phyloP scores from a whole-genome alignment of 1,284 basidiomycete species.

The Uromyces viciae-fabae region DNA sequence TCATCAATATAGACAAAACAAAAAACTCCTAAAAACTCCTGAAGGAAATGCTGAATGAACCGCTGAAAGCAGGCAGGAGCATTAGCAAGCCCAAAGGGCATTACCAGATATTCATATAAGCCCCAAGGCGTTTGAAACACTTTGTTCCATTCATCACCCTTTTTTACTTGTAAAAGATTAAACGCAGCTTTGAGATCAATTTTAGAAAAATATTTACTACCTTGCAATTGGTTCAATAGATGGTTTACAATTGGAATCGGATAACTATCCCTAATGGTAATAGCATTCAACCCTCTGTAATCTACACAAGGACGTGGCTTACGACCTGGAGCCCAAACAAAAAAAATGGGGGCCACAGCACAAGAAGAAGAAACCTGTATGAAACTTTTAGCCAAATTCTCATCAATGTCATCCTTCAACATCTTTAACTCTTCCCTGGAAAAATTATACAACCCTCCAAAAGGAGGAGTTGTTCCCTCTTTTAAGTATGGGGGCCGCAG shows the following conservation, averaged over 20 bases:
- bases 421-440: too few species aligned
- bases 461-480: too few species aligned
- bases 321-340: too few species aligned
- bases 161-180: not conserved
- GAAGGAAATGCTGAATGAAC: slow-evolving; percentile 12
- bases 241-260: not conserved
- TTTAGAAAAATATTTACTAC: not conserved
- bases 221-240: not conserved
- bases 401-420: too few species aligned
- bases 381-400: too few species aligned
- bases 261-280: too few species aligned
- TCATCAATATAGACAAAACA: slow-evolving; percentile 33
- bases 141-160: not conserved
- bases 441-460: too few species aligned
- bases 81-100: slow-evolving; percentile 22
- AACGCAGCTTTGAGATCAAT: not conserved
- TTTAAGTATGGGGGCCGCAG: slow-evolving; percentile 11
- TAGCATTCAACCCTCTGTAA: too few species aligned
- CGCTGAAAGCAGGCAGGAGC: slow-evolving; percentile 20
- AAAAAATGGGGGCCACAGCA: too few species aligned
- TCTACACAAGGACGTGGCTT: too few species aligned
- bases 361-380: too few species aligned
- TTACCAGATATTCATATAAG: not conserved
- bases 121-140: slow-evolving; percentile 25
- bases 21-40: not conserved